Percentiles rank a stretch among this genome's conserved stretches.
Evolutionary conservation across 768 basidiomycete genomes (phyloP).

Genomic region (Steccherinum ochraceum): DNA sequence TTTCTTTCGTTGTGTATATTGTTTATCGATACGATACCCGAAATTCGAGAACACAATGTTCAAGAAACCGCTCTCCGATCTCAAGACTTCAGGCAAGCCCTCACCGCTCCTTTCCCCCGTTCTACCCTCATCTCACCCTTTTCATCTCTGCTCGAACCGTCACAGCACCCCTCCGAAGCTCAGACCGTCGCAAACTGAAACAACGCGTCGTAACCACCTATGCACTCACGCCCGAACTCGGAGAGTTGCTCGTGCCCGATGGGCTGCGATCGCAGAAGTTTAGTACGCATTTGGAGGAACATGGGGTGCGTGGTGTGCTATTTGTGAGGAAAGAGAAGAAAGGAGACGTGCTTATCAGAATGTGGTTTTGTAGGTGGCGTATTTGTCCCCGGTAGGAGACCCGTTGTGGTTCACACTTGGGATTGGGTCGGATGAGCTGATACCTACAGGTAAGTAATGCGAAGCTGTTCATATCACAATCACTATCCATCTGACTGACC

Average conservation of each 20-base stretch:
- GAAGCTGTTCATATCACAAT: neutral
- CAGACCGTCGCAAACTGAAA: constrained; percentile 67
- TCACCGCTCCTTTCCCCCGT: too few species aligned
- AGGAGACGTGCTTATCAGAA: too few species aligned
- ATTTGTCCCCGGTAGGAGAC: constrained; percentile 57
- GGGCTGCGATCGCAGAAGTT: constrained; percentile 66
- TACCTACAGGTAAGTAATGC: constrained; percentile 51
- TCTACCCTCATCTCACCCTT: neutral
- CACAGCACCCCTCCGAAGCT: constrained; percentile 59
- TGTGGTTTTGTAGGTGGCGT: constrained; percentile 43
- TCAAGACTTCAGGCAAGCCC: constrained; percentile 56
- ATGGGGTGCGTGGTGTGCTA: constrained; percentile 45
- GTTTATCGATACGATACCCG: too few species aligned
- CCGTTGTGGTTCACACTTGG: constrained; percentile 78
- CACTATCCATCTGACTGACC: neutral
- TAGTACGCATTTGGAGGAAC: constrained; percentile 54
- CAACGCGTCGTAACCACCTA: constrained; percentile 49
- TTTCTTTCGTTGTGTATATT: too few species aligned
- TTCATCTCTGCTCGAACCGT: neutral
- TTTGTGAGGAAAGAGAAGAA: too few species aligned
- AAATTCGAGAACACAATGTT: too few species aligned
- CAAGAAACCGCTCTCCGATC: constrained; percentile 64
- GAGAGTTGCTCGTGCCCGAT: constrained; percentile 67
- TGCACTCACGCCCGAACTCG: constrained; percentile 44
- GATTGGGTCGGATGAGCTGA: constrained; percentile 57